Conservation (phyloP, 305 asterid species). For the Solanum chacoense region DNA sequence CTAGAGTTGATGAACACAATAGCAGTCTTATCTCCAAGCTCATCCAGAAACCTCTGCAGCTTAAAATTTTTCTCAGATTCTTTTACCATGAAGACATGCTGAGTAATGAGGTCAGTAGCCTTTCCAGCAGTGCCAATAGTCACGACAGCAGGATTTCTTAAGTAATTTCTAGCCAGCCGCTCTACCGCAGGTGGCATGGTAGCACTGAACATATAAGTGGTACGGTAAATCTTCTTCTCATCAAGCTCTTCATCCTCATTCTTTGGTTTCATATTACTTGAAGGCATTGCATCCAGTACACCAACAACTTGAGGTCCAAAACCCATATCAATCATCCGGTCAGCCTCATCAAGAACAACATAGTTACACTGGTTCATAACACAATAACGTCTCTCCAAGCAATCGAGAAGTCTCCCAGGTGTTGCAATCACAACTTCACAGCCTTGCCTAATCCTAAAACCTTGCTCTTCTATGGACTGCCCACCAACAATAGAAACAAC, state of each 20-base stretch:
- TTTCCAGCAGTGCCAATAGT: slow-evolving; percentile 77
- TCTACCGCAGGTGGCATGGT: slow-evolving; percentile 83
- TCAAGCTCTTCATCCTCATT: slow-evolving; percentile 83
- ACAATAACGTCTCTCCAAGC: slow-evolving; percentile 61
- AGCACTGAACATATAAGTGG: slow-evolving; percentile 90
- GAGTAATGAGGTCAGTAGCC: slow-evolving; percentile 60
- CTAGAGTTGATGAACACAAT: slow-evolving; percentile 73
- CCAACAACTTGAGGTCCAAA: slow-evolving; percentile 78
- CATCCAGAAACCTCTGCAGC: slow-evolving; percentile 54
- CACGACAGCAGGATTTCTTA: slow-evolving; percentile 80
- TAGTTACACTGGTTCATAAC: slow-evolving; percentile 83
- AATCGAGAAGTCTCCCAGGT: slow-evolving; percentile 81
- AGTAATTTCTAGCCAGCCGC: slow-evolving; percentile 68
- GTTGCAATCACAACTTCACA: slow-evolving; percentile 93
- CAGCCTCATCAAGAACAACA: slow-evolving; percentile 88
- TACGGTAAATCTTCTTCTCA: slow-evolving; percentile 68
- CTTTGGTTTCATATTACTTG: slow-evolving; percentile 77
- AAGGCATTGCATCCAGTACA: slow-evolving; percentile 82
- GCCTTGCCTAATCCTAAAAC: slow-evolving; percentile 69
- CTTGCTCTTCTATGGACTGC: slow-evolving; percentile 77
- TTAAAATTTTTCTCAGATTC: slow-evolving; percentile 54
- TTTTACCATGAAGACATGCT: slow-evolving; percentile 59
- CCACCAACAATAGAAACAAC: slow-evolving; percentile 87
- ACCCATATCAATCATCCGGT: slow-evolving; percentile 90
- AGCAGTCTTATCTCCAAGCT: slow-evolving; percentile 76